Evolutionary conservation across 2,329 filamentous ascomycete genomes (phyloP), one percentile per base, ranked within the genome.

Genomic region (Calonectria hawksworthii): DNA sequence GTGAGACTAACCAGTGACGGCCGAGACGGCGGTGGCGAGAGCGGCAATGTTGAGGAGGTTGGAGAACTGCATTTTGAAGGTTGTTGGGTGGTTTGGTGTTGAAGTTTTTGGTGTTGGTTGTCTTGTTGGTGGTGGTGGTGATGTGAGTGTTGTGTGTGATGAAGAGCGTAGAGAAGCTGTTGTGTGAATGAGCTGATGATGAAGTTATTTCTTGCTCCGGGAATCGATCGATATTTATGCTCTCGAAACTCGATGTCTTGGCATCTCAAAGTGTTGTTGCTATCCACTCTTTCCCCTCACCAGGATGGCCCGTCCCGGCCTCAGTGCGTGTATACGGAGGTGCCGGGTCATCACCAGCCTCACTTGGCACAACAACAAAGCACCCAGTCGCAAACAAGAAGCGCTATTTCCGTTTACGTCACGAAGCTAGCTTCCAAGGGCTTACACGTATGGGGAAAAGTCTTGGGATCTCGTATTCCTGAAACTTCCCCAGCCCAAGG

Each of bases 1-100:
- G 10, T 30, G n/a, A 18, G 28, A 76, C 78, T 66, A 78, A 86
- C 85, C 83, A 65, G 82, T 81, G 72, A 80, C 80, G 78, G 86
- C 86, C 30, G 85, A 81, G 72, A 82, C 82, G 69, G 85, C 82
- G 63, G 84, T 80, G 75, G 84, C 82, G 74, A 85, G 76, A 76
- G 85, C 79, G 75, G 88, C 81, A 80, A 87, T 79, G 78, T 82
- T 80, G 78, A 88, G 72, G 77, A 88, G 75, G 78, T 79, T 83
- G 79, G 85, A 82, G 82, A 88, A 79, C 81, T 88, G 86, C 56
- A 63, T 63, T 18, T 63, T 63, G 56, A 63, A 44, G 14, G 56
- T 21, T 41, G 38, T 63, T 14, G 56, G 56, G 10, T n/a, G n/a
- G 32, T n/a, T 61, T 36, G 54, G 9, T 38, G 23, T 14, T 7